These are phyloP conservation scores for Suhomyces yuchorum DNA, from an alignment of 1,139 yeast species.

Conservation along the genomic window DNA sequence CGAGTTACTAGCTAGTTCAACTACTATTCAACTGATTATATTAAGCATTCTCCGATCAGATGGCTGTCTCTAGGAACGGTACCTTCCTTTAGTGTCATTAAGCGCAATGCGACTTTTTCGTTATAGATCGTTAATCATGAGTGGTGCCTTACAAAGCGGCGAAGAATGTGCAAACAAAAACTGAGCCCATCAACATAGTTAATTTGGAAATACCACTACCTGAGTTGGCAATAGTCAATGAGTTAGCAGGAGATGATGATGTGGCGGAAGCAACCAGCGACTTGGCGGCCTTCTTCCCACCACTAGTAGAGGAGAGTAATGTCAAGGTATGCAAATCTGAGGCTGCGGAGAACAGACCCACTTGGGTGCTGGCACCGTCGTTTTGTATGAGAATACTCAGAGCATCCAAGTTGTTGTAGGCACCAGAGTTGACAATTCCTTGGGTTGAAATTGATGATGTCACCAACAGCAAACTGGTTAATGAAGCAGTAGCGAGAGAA, in stretches of 20 bases:
- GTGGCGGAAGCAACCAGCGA: constrained; percentile 11
- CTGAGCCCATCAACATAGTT: constrained; percentile 11
- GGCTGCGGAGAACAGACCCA: constrained; percentile 14
- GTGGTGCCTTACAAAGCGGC: constrained; percentile 14
- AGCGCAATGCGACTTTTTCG: constrained; percentile 11
- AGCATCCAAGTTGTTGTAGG: constrained; percentile 4
- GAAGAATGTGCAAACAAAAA: constrained; percentile 14
- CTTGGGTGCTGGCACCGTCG: constrained; percentile 14
- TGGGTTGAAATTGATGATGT: constrained; percentile 2
- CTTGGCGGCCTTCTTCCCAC: constrained; percentile 12
- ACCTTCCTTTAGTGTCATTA: neutral
- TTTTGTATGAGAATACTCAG: constrained; percentile 12
- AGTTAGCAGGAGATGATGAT: constrained; percentile 10
- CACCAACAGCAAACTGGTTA: constrained; percentile 14
- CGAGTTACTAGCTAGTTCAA: neutral
- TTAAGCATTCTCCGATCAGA: neutral
- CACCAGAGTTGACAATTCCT: neutral
- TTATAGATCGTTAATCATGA: constrained; percentile 6
- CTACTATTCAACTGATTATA: neutral
- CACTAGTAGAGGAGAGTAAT: constrained; percentile 9
- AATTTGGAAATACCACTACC: constrained; percentile 12
- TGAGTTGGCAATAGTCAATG: neutral
- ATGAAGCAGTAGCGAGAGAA: constrained; percentile 13
- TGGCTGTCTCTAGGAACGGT: neutral
- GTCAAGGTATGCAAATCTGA: constrained; percentile 17